Evolutionary conservation across 2,329 filamentous ascomycete genomes (phyloP), one percentile per base, ranked within the genome.

Genomic region (Zymoseptoria pseudotritici): DNA sequence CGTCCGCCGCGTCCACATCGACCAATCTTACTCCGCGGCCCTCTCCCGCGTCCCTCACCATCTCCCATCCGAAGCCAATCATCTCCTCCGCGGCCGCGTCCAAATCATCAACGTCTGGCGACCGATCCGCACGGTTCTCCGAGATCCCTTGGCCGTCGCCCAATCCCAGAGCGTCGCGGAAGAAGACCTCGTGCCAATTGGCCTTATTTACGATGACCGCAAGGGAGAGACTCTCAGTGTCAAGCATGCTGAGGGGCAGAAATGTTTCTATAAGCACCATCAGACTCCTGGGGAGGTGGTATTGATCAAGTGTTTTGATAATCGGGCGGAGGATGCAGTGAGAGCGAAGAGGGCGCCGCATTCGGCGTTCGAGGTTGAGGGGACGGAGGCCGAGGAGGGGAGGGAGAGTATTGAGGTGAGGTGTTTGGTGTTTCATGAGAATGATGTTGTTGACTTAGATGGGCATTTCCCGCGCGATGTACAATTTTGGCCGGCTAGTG

Each of bases 361-460:
- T 76, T 85, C 85, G 13, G 90, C 90, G 0, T 96, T 96, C 75
- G 78, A 80, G 52, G 87, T 96, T 72, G 86, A 88, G 1, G 78
- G 86, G 63, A 89, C 88, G 0, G 81, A 84, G 7, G 75, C 79
- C 13, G 87, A 86, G 53, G 89, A 87, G 65, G 82, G 82, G 0
- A 81, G 91, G 63, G 88, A 95, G 78, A 96, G 90, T 72, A 95
- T 96, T 71, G 91, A 96, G 74, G 88, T 96, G 13, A 81, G 91
- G 66, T 85, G 88, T 24, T 78, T 96, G 72, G 88, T 96, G 0
- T 95, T 96, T 79, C 57, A 61, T 59, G 64, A 65, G 54, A 55
- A 60, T 53, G 58, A 65, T 62, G 58, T 62, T 54, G 63, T 26
- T 7, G 24, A 26, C 4, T 26, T 26, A 26, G 24, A 26, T 26